Conservation (phyloP, 495 filamentous ascomycete species). For the Staphylotrichum tortipilum region DNA sequence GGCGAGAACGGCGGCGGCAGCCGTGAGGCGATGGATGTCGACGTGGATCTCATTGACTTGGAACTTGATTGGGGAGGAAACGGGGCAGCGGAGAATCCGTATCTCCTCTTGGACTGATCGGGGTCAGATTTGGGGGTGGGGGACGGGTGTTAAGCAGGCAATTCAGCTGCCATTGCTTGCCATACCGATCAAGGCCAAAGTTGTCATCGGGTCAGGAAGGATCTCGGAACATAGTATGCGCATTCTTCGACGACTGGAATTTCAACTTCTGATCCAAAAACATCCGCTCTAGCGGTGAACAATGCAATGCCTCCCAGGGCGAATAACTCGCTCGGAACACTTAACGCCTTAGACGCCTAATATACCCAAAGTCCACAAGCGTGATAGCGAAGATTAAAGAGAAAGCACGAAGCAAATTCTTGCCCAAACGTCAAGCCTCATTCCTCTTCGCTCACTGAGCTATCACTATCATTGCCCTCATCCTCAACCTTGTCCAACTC, state of each 20-base stretch:
- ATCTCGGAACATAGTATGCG: too few relatives aligned
- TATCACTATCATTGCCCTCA: slow-evolving; percentile 20
- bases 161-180: too few relatives aligned
- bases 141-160: too few relatives aligned
- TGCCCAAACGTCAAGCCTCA: neutral
- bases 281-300: too few relatives aligned
- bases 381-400: neutral
- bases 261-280: too few relatives aligned
- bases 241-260: too few relatives aligned
- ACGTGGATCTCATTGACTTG: neutral
- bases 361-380: neutral
- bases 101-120: neutral
- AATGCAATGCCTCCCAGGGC: too few relatives aligned
- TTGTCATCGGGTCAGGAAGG: too few relatives aligned
- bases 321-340: neutral
- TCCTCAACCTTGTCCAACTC: slow-evolving; percentile 23
- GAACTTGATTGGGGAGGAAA: neutral
- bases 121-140: too few relatives aligned
- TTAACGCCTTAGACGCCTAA: neutral
- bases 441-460: slow-evolving; percentile 28
- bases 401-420: neutral
- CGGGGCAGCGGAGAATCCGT: neutral
- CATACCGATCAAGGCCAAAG: too few relatives aligned
- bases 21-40: neutral
- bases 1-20: neutral